Evolutionary conservation across 1,284 basidiomycete species (phyloP).

Genomic region (Stereum hirsutum): DNA sequence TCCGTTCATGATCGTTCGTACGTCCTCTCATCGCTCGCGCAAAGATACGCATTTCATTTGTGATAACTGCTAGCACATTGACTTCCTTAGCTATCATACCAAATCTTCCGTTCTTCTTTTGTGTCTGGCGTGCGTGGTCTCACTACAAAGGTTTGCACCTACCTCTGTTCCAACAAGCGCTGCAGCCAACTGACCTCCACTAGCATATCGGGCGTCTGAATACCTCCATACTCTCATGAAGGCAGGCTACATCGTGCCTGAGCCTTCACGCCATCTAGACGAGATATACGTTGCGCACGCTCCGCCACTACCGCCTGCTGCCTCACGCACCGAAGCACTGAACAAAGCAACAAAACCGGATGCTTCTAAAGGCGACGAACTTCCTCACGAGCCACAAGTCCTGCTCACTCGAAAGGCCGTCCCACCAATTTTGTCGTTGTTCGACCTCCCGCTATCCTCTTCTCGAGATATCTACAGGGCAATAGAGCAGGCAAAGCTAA

Average conservation of each 20-base stretch:
- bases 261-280: slow-evolving; percentile 45
- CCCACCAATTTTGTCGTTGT: slow-evolving; percentile 35
- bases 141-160: slow-evolving; percentile 62
- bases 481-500: slow-evolving; percentile 39
- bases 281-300: slow-evolving; percentile 38
- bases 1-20: slow-evolving; percentile 68
- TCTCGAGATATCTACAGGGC: slow-evolving; percentile 52
- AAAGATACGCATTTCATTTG: neutral
- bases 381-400: slow-evolving; percentile 11
- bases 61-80: neutral
- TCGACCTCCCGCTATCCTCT: slow-evolving; percentile 36
- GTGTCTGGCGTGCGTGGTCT: slow-evolving; percentile 75
- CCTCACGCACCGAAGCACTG: slow-evolving; percentile 2
- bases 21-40: slow-evolving; percentile 19
- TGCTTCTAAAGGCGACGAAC: slow-evolving; percentile 1
- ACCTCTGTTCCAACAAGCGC: neutral
- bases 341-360: neutral
- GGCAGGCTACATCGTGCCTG: slow-evolving; percentile 42
- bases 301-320: slow-evolving; percentile 12
- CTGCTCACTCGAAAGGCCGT: slow-evolving; percentile 48
- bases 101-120: slow-evolving; percentile 79
- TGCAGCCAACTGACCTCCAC: neutral
- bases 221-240: slow-evolving; percentile 56
- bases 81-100: slow-evolving; percentile 56
- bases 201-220: slow-evolving; percentile 66